Conservation (phyloP, 2,329 filamentous ascomycete genomes). For the Rhinocladiella mackenziei region DNA sequence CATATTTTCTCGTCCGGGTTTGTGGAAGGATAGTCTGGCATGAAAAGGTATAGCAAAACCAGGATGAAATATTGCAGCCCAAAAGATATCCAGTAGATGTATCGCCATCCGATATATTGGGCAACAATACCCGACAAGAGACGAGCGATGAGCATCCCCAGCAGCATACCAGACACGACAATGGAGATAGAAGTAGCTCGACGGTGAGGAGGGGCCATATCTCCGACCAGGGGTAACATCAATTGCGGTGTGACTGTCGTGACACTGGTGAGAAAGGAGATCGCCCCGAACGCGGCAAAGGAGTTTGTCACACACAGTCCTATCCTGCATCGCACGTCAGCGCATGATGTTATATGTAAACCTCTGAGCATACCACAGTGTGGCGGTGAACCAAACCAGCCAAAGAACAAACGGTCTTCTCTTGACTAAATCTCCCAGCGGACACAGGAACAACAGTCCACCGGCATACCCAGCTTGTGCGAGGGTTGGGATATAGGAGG, state of each 20-base stretch:
- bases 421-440: conserved; percentile 65
- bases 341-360: too few relatives aligned
- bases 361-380: conserved; percentile 51
- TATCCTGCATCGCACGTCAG: conserved; percentile 36
- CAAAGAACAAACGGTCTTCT: conserved; percentile 63
- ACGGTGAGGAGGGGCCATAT: conserved; percentile 66
- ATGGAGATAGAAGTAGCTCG: conserved; percentile 68
- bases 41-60: conserved; percentile 62
- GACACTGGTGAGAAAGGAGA: conserved; percentile 71
- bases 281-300: conserved; percentile 61
- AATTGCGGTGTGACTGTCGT: conserved; percentile 75
- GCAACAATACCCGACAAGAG: conserved; percentile 71
- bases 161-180: conserved; percentile 69
- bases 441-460: conserved; percentile 70
- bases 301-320: conserved; percentile 65
- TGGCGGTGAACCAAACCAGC: conserved; percentile 64
- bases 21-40: conserved; percentile 76
- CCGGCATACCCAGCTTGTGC: conserved; percentile 75
- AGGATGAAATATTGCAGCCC: conserved; percentile 67
- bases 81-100: conserved; percentile 74
- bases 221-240: conserved; percentile 76
- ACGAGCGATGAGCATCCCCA: conserved; percentile 72
- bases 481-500: conserved; percentile 66
- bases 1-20: conserved; percentile 52
- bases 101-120: conserved; percentile 69